A percentile compares a stretch with the other conserved stretches of the same genome.
Conservation (phyloP, 345 rosid species). For the Brassica cretica region DNA sequence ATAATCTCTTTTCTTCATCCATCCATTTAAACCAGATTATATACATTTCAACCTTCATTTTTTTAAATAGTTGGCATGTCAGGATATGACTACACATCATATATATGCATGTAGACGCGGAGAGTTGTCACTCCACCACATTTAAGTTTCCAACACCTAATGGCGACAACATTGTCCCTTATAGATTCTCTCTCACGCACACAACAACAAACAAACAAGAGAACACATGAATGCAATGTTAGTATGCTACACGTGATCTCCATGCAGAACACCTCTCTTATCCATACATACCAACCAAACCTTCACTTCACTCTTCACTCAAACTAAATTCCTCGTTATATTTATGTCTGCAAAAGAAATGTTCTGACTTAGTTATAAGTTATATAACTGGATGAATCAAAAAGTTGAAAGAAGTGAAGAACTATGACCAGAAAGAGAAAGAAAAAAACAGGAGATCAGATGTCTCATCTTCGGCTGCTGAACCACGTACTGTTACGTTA, state of each 20-base stretch:
- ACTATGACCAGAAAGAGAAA: neutral
- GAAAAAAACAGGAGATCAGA: neutral
- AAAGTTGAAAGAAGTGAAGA: neutral
- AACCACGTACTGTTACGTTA: neutral
- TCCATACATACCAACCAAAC: neutral
- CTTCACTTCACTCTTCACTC: neutral
- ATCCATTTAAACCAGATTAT: neutral
- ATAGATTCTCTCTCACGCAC: neutral
- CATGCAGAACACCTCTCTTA: too few species aligned
- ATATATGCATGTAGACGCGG: conserved; percentile 18
- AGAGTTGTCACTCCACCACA: conserved; percentile 23
- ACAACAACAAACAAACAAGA: neutral
- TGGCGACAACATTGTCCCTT: neutral
- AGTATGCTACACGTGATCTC: conserved; percentile 11
- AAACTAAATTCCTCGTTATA: neutral
- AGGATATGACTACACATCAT: conserved; percentile 15
- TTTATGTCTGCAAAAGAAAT: too few species aligned
- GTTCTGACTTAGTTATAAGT: too few species aligned
- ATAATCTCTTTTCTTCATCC: neutral
- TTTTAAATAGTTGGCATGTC: neutral
- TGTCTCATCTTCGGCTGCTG: neutral
- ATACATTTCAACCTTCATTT: neutral
- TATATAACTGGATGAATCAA: too few species aligned
- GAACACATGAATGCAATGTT: neutral
- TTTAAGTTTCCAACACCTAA: neutral